Percentiles rank a stretch among this genome's conserved stretches.
Conservation (phyloP, 768 basidiomycete genomes). For the Rhodotorula babjevae region DNA sequence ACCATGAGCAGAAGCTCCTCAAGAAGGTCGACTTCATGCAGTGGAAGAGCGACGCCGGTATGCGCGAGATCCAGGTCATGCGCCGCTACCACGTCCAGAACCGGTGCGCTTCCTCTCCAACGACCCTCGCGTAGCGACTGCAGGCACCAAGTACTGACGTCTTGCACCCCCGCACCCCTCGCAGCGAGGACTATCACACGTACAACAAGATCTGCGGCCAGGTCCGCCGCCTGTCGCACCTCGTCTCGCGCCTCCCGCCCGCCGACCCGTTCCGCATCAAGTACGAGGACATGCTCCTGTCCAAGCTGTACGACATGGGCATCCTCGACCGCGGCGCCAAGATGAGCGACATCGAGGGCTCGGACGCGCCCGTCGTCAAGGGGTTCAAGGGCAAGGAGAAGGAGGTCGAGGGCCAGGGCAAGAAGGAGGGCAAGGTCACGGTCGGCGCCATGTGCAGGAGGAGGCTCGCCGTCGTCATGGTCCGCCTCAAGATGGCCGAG, state of each 20-base stretch:
- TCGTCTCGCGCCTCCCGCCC: constrained; percentile 76
- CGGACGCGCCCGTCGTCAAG: constrained; percentile 34
- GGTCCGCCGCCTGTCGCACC: constrained; percentile 76
- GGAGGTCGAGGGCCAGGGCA: constrained; percentile 32
- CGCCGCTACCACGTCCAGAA: constrained; percentile 92
- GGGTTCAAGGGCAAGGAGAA: constrained; percentile 40
- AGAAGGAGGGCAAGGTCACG: constrained; percentile 75
- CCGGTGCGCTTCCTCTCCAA: constrained; percentile 71
- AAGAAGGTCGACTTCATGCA: constrained; percentile 74
- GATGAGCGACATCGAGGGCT: constrained; percentile 66
- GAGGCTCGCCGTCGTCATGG: constrained; percentile 80
- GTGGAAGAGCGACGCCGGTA: constrained; percentile 94
- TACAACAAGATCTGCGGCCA: constrained; percentile 95
- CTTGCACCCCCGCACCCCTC: neutral
- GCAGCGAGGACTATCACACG: constrained; percentile 49
- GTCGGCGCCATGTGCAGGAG: constrained; percentile 91
- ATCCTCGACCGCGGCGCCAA: constrained; percentile 80
- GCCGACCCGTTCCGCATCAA: constrained; percentile 80
- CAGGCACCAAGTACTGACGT: no score
- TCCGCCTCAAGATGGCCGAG: constrained; percentile 86
- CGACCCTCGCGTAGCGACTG: no score
- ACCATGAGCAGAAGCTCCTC: constrained; percentile 71
- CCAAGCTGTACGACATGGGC: constrained; percentile 96
- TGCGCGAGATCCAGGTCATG: constrained; percentile 89
- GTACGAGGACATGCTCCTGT: constrained; percentile 79